Evolutionary conservation across 129 eudicot genomes (phyloP).

Genomic region (Cynara cardunculus): DNA sequence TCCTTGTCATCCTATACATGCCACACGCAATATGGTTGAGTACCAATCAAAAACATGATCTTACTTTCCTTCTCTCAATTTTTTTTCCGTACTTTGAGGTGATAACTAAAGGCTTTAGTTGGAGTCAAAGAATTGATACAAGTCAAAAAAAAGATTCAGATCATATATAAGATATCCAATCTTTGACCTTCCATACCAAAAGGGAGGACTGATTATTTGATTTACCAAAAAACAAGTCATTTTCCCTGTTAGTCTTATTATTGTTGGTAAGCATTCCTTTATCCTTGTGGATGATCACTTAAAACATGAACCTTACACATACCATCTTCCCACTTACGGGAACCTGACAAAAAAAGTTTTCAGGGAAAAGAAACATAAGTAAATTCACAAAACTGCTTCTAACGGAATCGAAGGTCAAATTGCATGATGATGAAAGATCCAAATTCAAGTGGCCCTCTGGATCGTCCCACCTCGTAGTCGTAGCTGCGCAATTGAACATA

Average conservation of each 20-base stretch:
- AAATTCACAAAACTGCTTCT: background rate
- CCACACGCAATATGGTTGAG: no score
- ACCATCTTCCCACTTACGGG: background rate
- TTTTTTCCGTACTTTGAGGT: background rate
- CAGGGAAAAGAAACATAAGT: background rate
- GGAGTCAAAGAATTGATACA: background rate
- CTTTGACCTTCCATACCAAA: background rate
- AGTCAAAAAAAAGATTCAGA: background rate
- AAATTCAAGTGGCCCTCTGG: background rate
- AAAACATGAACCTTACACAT: background rate
- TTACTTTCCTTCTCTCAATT: background rate
- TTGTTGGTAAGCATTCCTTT: background rate
- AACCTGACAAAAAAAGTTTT: background rate
- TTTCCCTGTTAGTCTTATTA: background rate
- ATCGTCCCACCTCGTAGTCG: background rate
- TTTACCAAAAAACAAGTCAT: background rate
- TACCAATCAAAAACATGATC: background rate
- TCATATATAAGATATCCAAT: no score
- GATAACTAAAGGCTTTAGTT: background rate
- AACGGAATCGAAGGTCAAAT: background rate
- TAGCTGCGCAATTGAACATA: background rate
- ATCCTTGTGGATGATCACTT: background rate
- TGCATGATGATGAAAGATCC: background rate
- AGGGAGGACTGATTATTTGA: background rate
- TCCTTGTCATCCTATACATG: background rate